These are phyloP conservation scores for Anthracocystis walkeri DNA, from an alignment of 1,284 basidiomycete species.

Conservation along the genomic window DNA sequence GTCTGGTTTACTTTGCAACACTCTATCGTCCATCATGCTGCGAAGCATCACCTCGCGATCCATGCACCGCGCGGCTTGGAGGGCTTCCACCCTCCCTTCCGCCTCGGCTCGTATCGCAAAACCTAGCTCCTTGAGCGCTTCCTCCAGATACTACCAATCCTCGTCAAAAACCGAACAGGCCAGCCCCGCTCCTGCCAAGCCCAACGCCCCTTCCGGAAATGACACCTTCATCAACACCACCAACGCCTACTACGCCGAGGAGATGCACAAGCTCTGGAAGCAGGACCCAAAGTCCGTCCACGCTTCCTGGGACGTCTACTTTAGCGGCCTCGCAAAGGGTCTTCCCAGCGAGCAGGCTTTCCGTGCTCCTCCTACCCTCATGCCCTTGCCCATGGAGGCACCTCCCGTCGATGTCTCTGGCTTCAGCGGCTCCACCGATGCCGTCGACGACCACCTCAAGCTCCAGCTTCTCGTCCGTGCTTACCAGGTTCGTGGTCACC, in stretches of 20 bases:
- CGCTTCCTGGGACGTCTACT: conserved; percentile 94
- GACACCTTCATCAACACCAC: conserved; percentile 74
- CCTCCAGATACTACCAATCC: conserved; percentile 47
- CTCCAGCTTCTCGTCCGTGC: conserved; percentile 77
- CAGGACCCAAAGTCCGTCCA: conserved; percentile 88
- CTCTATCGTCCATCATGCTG: conserved; percentile 34
- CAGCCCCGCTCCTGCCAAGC: conserved; percentile 51
- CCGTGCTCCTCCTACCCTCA: conserved; percentile 79
- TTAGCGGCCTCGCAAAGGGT: conserved; percentile 91
- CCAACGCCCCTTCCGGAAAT: conserved; percentile 55
- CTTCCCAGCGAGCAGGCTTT: conserved; percentile 85
- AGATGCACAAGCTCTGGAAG: conserved; percentile 73
- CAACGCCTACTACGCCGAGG: conserved; percentile 94
- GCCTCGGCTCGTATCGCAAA: conserved; percentile 45
- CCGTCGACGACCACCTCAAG: conserved; percentile 91
- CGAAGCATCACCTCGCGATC: conserved; percentile 52
- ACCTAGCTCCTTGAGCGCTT: conserved; percentile 16
- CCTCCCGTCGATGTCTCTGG: conserved; percentile 78
- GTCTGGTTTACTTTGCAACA: conserved; percentile 10
- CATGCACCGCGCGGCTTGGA: conserved; percentile 41
- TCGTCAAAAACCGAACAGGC: conserved; percentile 45
- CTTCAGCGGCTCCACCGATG: conserved; percentile 76
- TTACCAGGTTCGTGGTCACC: conserved; percentile 98
- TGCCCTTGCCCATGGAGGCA: conserved; percentile 80
- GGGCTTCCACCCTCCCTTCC: conserved; percentile 43